These are phyloP conservation scores for Ogataea haglerorum DNA, from an alignment of 805 yeast genomes.

Conservation along the genomic window DNA sequence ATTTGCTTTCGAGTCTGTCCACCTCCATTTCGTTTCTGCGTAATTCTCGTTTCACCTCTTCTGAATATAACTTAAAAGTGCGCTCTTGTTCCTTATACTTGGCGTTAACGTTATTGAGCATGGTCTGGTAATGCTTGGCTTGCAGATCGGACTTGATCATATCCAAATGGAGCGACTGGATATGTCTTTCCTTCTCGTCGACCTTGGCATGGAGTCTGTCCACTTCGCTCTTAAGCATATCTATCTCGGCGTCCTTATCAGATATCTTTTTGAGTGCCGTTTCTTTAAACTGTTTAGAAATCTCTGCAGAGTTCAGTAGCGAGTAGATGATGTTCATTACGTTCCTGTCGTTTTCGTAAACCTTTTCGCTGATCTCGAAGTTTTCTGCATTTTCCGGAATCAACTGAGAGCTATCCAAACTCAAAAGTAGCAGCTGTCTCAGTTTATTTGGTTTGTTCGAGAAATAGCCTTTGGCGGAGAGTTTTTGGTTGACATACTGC, in stretches of 20 bases:
- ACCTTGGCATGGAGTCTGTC: slow-evolving; percentile 3
- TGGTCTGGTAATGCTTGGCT: slow-evolving; percentile 12
- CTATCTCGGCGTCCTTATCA: slow-evolving; percentile 17
- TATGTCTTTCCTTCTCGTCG: slow-evolving; percentile 18
- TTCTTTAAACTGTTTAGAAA: slow-evolving; percentile 21
- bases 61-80: slow-evolving; percentile 16
- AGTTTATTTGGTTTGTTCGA: slow-evolving; percentile 18
- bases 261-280: slow-evolving; percentile 9
- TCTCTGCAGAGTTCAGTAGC: slow-evolving; percentile 24
- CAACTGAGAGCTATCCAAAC: slow-evolving; percentile 16
- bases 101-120: slow-evolving; percentile 12
- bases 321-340: slow-evolving; percentile 27
- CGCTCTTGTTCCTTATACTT: slow-evolving; percentile 20
- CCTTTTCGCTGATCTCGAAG: slow-evolving; percentile 17
- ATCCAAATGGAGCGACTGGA: slow-evolving; percentile 19
- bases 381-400: slow-evolving; percentile 9
- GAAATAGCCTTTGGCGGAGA: slow-evolving; percentile 26
- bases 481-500: slow-evolving; percentile 24
- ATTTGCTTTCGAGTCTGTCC: slow-evolving; percentile 14
- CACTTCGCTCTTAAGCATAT: slow-evolving; percentile 12
- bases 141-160: slow-evolving; percentile 16
- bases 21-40: slow-evolving; percentile 19
- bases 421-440: slow-evolving; percentile 20
- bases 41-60: slow-evolving; percentile 21
- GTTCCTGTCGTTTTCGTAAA: slow-evolving; percentile 33